phyloP scores from a whole-genome alignment of 192 early-diverging fungal genomes.

The Backusella mclennaniae region DNA sequence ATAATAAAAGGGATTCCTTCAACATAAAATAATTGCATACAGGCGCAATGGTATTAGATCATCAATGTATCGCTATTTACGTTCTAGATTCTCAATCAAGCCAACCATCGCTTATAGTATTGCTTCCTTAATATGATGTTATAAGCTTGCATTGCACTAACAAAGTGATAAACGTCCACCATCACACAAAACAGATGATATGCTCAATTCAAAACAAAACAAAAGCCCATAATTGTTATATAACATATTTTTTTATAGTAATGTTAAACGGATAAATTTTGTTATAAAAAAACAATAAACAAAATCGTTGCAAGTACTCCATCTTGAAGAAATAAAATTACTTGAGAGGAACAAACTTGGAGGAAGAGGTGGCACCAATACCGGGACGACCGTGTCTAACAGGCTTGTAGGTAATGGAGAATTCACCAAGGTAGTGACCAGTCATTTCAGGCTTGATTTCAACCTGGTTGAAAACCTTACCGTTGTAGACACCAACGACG shows the following conservation, averaged over 20 bases:
- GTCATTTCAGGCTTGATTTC: slow-evolving; percentile 78
- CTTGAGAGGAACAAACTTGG: slow-evolving; percentile 89
- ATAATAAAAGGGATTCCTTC: no score
- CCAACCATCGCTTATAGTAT: no score
- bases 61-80: no score
- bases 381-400: slow-evolving; percentile 99
- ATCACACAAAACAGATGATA: neutral
- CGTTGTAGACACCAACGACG: slow-evolving; percentile 95
- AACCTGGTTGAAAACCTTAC: slow-evolving; percentile 99
- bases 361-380: slow-evolving; percentile 98
- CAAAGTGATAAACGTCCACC: neutral
- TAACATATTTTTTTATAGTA: neutral
- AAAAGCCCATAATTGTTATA: neutral
- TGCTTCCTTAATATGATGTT: no score
- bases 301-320: neutral
- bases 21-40: no score
- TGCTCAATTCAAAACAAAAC: neutral
- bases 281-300: neutral
- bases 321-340: slow-evolving; percentile 42
- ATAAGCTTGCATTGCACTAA: neutral
- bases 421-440: slow-evolving; percentile 34
- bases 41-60: no score
- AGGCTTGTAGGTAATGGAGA: slow-evolving; percentile 93
- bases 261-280: neutral
- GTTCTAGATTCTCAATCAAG: no score